Percentiles rank a stretch among this genome's conserved stretches.
These are phyloP conservation scores for Lonicera japonica DNA, from an alignment of 129 eudicot genomes.

Conservation along the genomic window DNA sequence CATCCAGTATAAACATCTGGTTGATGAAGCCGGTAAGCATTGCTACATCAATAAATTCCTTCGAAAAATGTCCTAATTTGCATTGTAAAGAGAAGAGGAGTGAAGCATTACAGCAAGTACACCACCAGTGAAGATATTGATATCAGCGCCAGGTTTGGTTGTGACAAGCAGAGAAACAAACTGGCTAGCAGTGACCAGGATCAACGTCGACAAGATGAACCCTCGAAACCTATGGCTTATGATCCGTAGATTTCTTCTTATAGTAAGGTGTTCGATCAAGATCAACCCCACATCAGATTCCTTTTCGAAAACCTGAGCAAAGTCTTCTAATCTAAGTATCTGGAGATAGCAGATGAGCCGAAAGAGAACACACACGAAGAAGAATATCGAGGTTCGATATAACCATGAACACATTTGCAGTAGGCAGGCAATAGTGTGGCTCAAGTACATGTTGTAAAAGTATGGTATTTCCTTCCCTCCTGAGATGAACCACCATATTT, in stretches of 20 bases:
- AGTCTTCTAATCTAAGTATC: slow-evolving; percentile 69
- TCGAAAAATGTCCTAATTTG: too few species aligned
- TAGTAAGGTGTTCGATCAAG: slow-evolving; percentile 57
- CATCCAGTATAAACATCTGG: too few species aligned
- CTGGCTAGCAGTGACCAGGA: slow-evolving; percentile 66
- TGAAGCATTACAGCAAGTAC: slow-evolving; percentile 59
- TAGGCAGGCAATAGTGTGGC: slow-evolving; percentile 53
- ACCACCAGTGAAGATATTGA: slow-evolving; percentile 54
- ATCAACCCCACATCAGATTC: slow-evolving; percentile 56
- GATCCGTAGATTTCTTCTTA: slow-evolving; percentile 56
- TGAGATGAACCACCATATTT: slow-evolving; percentile 84
- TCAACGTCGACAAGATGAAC: slow-evolving; percentile 45
- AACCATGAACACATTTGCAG: slow-evolving; percentile 69
- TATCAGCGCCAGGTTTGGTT: slow-evolving; percentile 35
- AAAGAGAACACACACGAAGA: slow-evolving; percentile 67
- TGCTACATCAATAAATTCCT: too few species aligned
- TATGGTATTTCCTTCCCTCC: slow-evolving; percentile 68
- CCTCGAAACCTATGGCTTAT: slow-evolving; percentile 82
- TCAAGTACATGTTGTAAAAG: slow-evolving; percentile 42
- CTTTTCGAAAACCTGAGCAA: slow-evolving; percentile 60
- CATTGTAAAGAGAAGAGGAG: background rate
- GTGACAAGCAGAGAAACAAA: slow-evolving; percentile 65
- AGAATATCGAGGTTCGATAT: slow-evolving; percentile 71
- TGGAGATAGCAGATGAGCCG: slow-evolving; percentile 66
- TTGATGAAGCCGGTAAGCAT: too few species aligned